Base-by-base conservation (phyloP, 2,329 filamentous ascomycete species). In the Alternaria dauci region DNA sequence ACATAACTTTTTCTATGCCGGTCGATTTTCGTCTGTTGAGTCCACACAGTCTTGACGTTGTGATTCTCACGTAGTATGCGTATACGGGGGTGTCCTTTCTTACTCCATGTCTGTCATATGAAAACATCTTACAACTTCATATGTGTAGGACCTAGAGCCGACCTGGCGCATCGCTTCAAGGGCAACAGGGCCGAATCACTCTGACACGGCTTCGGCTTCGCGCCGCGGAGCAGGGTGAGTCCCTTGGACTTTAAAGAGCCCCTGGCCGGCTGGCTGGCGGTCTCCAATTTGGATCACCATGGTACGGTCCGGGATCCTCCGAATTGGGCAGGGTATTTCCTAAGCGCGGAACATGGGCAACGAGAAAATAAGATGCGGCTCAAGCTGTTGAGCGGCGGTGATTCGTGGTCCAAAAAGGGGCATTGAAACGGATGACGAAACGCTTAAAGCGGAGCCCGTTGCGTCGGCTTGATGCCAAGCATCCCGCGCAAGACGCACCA, bases 401-500 rank as follows among this genome's bases (percentile, higher is more conserved):
- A 62, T 66, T 66, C 65, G 65, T 60, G 68, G 52, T 59, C 62
- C 62, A 61, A 64, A 52, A 65, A 55, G 63, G 69, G 62, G 59
- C 39, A 32, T 67, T 72, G 73, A 75, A 76, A 76, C 74, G 58
- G 64, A 56, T 62, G 70, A 71, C 71, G 72, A 76, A 76, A 76
- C 74, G 60, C 58, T 61, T 59, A 69, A 71, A 67, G 72, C 68
- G 73, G 71, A 71, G 61, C 69, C 62, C 61, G 43, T 58, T 69
- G 72, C 70, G 63, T 75, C 69, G 70, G 62, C 59, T 51, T 53
- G 55, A 58, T 64, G 72, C 74, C 73, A 74, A 75, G 74, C 62
- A 70, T 67, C 67, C 70, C 69, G 67, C 68, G 66, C 69, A 66
- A 73, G 72, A 76, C 71, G 38, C 63, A 50, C 58, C 58, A 66